A percentile compares a stretch with the other conserved stretches of the same genome.
phyloP scores from a whole-genome alignment of 2,329 filamentous ascomycete genomes.

The Fusarium clavum region DNA sequence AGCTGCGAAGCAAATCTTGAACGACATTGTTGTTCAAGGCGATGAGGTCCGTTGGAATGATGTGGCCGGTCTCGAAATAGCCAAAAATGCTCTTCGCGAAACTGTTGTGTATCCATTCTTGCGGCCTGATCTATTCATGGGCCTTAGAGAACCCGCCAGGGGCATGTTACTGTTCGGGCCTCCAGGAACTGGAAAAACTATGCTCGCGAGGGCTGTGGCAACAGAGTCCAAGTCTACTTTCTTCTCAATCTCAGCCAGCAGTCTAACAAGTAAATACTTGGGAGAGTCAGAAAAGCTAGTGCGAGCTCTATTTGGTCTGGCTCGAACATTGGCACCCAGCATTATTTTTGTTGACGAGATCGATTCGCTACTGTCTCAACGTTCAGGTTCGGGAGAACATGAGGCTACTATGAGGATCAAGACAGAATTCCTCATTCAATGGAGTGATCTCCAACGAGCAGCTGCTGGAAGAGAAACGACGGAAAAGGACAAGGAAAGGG shows the following conservation, averaged over 20 bases:
- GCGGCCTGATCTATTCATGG: conserved; percentile 94
- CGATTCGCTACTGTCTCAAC: conserved; percentile 87
- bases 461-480: conserved; percentile 83
- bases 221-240: conserved; percentile 96
- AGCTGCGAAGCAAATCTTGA: conserved; percentile 91
- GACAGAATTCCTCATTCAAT: conserved; percentile 97
- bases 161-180: conserved; percentile 98
- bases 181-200: conserved; percentile 98
- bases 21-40: conserved; percentile 93
- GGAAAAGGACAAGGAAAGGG: conserved; percentile 74
- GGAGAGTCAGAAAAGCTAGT: conserved; percentile 98
- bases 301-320: conserved; percentile 88
- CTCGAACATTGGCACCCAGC: conserved; percentile 87
- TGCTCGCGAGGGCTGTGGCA: conserved; percentile 91
- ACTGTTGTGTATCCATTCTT: conserved; percentile 97
- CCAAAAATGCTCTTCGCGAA: conserved; percentile 92
- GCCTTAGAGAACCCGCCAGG: conserved; percentile 89
- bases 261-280: conserved; percentile 93
- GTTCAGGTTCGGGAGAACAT: conserved; percentile 86
- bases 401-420: conserved; percentile 95
- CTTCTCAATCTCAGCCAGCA: conserved; percentile 96
- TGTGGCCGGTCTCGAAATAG: conserved; percentile 88
- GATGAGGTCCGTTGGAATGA: conserved; percentile 97
- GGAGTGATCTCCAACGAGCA: conserved; percentile 92
- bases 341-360: conserved; percentile 99